These are phyloP conservation scores for Tuber melanosporum DNA, from an alignment of 495 filamentous ascomycete genomes.

Conservation along the genomic window DNA sequence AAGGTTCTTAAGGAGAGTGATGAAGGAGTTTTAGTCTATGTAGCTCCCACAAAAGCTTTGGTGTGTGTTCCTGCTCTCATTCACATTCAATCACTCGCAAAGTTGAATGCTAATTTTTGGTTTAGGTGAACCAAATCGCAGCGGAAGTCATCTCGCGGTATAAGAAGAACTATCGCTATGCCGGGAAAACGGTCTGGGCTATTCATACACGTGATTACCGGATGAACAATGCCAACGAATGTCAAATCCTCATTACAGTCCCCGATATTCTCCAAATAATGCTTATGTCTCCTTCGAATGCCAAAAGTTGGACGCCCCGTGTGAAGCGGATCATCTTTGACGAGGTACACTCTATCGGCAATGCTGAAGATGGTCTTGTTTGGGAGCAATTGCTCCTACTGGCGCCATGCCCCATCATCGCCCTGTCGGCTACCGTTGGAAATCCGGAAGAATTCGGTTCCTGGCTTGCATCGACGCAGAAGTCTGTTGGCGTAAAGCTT, in stretches of 20 bases:
- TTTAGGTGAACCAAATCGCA: conserved; percentile 65
- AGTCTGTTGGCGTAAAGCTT: conserved; percentile 50
- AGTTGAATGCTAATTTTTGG: background rate
- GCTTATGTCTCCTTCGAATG: conserved; percentile 62
- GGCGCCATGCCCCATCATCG: conserved; percentile 70
- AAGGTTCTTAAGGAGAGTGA: conserved; percentile 60
- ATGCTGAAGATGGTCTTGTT: conserved; percentile 69
- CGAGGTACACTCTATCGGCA: conserved; percentile 72
- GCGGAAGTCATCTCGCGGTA: conserved; percentile 65
- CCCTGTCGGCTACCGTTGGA: conserved; percentile 71
- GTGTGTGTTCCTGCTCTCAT: conserved; percentile 38
- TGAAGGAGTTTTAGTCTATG: conserved; percentile 68
- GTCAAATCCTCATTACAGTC: conserved; percentile 73
- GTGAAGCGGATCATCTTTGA: conserved; percentile 74
- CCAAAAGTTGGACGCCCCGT: conserved; percentile 56
- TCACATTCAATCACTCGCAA: conserved; percentile 22
- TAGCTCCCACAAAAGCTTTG: conserved; percentile 73
- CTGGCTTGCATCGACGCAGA: conserved; percentile 60
- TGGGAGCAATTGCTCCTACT: conserved; percentile 75
- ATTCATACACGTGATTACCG: conserved; percentile 70
- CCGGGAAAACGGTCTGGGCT: conserved; percentile 65
- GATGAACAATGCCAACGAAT: conserved; percentile 63
- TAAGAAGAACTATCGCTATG: conserved; percentile 51
- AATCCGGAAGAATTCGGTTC: conserved; percentile 62
- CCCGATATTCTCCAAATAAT: conserved; percentile 74